Evolutionary conservation across 2,329 filamentous ascomycete genomes (phyloP).

Genomic region (Elsinoe necatrix): DNA sequence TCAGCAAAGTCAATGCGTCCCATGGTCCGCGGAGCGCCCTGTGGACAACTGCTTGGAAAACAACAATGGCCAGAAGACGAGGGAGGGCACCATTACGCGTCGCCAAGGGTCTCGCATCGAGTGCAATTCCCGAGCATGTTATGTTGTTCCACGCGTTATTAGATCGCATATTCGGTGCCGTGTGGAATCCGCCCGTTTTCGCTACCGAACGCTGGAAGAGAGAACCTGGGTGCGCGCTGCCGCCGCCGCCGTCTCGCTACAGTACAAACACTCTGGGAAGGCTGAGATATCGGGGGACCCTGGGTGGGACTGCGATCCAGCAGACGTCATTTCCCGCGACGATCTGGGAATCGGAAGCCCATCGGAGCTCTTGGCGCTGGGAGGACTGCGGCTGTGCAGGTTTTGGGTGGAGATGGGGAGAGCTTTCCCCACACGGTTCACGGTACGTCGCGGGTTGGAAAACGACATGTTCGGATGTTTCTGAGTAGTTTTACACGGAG

Average conservation of each 20-base stretch:
- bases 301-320: neutral
- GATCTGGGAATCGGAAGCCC: constrained; percentile 8
- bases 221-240: no score
- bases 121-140: neutral
- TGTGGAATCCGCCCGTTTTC: no score
- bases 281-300: no score
- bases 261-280: no score
- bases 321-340: constrained; percentile 3
- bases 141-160: neutral
- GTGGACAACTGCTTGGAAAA: no score
- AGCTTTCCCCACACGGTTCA: constrained; percentile 2
- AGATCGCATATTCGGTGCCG: no score
- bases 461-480: neutral
- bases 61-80: neutral
- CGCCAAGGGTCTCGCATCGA: neutral
- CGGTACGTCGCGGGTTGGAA: neutral
- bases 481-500: no score
- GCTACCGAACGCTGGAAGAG: no score
- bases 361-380: neutral
- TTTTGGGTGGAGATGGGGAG: neutral
- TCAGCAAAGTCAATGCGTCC: neutral
- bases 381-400: neutral
- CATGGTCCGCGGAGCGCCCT: no score
- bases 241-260: no score
- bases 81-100: neutral